These are phyloP conservation scores for Plasmodium adleri DNA, from an alignment of 169 alveolate species.

Conservation along the genomic window DNA sequence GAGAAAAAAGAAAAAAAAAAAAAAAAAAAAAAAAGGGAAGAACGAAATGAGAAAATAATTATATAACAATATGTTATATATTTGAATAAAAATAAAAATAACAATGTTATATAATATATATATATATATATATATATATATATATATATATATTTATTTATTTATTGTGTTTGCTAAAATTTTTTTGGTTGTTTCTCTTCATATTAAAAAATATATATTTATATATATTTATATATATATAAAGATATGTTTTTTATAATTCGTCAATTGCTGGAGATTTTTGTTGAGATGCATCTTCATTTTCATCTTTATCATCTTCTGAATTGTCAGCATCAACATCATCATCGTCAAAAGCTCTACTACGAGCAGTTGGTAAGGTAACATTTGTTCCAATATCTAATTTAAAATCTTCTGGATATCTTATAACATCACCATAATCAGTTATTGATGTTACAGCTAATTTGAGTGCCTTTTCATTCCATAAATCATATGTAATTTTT, in stretches of 20 bases:
- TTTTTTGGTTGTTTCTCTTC: too few species aligned
- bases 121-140: too few species aligned
- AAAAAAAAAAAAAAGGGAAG: too few species aligned
- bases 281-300: neutral
- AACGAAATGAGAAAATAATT: too few species aligned
- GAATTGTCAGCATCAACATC: slow-evolving; percentile 25
- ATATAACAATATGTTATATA: too few species aligned
- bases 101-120: too few species aligned
- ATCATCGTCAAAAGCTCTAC: slow-evolving; percentile 8
- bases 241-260: neutral
- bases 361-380: slow-evolving; percentile 24
- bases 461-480: slow-evolving; percentile 83
- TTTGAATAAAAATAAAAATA: too few species aligned
- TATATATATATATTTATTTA: too few species aligned
- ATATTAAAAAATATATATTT: too few species aligned
- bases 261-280: slow-evolving; percentile 32
- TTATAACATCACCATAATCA: slow-evolving; percentile 83
- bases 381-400: slow-evolving; percentile 78
- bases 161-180: too few species aligned
- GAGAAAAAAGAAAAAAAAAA: too few species aligned
- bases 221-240: too few species aligned
- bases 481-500: slow-evolving; percentile 76
- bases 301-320: slow-evolving; percentile 20
- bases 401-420: slow-evolving; percentile 83
- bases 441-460: slow-evolving; percentile 82